phyloP scores from a whole-genome alignment of 768 basidiomycete genomes.

The Pleurotus tuoliensis region DNA sequence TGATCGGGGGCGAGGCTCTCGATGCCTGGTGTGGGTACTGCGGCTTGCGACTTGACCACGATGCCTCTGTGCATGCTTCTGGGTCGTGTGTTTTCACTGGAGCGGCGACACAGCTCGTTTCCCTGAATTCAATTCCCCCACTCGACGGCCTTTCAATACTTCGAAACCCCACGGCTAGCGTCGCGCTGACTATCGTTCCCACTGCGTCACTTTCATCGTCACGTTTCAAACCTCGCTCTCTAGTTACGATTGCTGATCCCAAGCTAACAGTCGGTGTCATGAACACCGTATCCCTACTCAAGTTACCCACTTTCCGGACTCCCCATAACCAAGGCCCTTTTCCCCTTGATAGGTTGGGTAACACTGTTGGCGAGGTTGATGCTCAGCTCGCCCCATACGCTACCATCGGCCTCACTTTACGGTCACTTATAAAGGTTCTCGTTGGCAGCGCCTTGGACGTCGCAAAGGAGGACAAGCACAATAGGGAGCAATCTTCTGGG shows the following conservation, averaged over 20 bases:
- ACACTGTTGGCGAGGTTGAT: conserved; percentile 24
- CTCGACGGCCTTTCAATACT: conserved; percentile 18
- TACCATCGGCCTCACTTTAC: conserved; percentile 30
- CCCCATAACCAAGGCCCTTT: conserved; percentile 7
- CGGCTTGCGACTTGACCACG: not conserved
- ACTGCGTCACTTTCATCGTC: not conserved
- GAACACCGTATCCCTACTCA: conserved; percentile 20
- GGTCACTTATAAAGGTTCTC: conserved; percentile 31
- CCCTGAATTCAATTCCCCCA: conserved; percentile 16
- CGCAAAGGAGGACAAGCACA: conserved; percentile 26
- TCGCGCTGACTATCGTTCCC: too few species aligned
- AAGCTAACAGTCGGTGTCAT: conserved; percentile 26
- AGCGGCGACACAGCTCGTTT: not conserved
- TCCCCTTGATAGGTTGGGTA: conserved; percentile 21
- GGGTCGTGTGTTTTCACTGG: not conserved
- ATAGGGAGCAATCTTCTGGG: conserved; percentile 9
- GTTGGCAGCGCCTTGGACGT: conserved; percentile 33
- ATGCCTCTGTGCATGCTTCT: not conserved
- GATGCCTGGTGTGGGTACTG: conserved; percentile 2
- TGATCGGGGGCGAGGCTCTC: not conserved
- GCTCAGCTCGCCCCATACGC: conserved; percentile 35
- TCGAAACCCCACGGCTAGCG: not conserved
- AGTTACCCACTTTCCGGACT: conserved; percentile 20
- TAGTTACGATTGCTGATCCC: conserved; percentile 31
- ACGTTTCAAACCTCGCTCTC: conserved; percentile 1